These are phyloP conservation scores for Soucietia sequanensis DNA, from an alignment of 805 yeast species.

Conservation along the genomic window DNA sequence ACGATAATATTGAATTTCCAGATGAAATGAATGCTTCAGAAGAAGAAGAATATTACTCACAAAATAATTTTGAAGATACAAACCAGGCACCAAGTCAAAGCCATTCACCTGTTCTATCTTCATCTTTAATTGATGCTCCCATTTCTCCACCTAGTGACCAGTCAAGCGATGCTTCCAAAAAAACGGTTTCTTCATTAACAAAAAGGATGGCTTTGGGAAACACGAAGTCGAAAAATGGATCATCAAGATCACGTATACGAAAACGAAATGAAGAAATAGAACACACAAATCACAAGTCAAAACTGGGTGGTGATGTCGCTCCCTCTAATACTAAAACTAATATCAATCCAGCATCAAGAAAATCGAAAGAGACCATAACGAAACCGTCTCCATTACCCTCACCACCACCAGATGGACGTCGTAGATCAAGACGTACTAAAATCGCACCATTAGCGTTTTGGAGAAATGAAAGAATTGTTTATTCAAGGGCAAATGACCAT, in stretches of 20 bases:
- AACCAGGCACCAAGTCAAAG: no score
- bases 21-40: conserved; percentile 13
- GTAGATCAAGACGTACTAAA: conserved; percentile 66
- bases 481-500: conserved; percentile 38
- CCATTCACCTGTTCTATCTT: conserved; percentile 15
- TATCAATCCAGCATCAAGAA: conserved; percentile 7
- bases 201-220: conserved; percentile 33
- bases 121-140: conserved; percentile 4
- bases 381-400: conserved; percentile 39
- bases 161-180: not conserved
- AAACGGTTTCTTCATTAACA: conserved; percentile 21
- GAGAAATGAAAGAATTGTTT: conserved; percentile 77
- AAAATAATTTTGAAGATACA: conserved; percentile 5
- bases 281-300: not conserved
- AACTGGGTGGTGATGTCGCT: conserved; percentile 18
- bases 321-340: not conserved
- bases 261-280: conserved; percentile 6
- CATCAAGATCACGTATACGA: conserved; percentile 5
- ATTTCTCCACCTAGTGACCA: conserved; percentile 1
- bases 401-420: conserved; percentile 47
- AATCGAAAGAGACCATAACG: conserved; percentile 9
- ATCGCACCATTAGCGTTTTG: conserved; percentile 77
- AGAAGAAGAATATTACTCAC: conserved; percentile 21
- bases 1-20: conserved; percentile 3
- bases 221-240: conserved; percentile 3